A percentile compares a stretch with the other conserved stretches of the same genome.
Conservation (phyloP, 768 basidiomycete species). For the Suillus brevipes region DNA sequence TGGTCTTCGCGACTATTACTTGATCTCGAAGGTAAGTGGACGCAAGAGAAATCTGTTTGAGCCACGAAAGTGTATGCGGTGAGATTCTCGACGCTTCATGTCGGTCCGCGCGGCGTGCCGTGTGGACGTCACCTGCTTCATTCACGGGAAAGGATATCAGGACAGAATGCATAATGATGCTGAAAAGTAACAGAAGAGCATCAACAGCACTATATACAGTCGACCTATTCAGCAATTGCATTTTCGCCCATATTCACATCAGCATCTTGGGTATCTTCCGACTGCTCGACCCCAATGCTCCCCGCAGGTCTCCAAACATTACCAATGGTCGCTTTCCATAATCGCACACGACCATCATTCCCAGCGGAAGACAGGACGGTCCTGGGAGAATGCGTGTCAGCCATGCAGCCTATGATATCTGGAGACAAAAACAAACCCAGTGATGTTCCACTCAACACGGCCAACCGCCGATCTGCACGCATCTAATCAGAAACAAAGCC, state of each 20-base stretch:
- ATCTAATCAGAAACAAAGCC: conserved; percentile 12
- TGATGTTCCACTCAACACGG: conserved; percentile 93
- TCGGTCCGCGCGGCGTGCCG: conserved; percentile 2
- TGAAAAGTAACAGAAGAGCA: neutral
- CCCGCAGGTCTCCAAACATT: conserved; percentile 86
- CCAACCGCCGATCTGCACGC: conserved; percentile 64
- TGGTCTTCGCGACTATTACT: neutral
- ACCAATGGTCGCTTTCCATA: conserved; percentile 85
- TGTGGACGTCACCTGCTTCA: neutral
- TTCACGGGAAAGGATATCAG: neutral
- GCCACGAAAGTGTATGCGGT: neutral
- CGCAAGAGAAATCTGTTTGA: neutral
- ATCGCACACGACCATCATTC: conserved; percentile 76
- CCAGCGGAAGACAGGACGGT: conserved; percentile 83
- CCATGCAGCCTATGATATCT: conserved; percentile 1
- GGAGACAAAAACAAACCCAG: conserved; percentile 50
- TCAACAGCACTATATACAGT: neutral
- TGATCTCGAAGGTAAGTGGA: neutral
- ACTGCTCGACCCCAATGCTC: conserved; percentile 78
- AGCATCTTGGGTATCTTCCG: conserved; percentile 47
- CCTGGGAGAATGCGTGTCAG: conserved; percentile 38
- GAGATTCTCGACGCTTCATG: neutral
- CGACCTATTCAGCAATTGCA: conserved; percentile 32
- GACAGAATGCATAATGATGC: neutral
- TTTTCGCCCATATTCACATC: conserved; percentile 49